Evolutionary conservation across 129 eudicot species (phyloP).

Genomic region (Ambrosia trifida): DNA sequence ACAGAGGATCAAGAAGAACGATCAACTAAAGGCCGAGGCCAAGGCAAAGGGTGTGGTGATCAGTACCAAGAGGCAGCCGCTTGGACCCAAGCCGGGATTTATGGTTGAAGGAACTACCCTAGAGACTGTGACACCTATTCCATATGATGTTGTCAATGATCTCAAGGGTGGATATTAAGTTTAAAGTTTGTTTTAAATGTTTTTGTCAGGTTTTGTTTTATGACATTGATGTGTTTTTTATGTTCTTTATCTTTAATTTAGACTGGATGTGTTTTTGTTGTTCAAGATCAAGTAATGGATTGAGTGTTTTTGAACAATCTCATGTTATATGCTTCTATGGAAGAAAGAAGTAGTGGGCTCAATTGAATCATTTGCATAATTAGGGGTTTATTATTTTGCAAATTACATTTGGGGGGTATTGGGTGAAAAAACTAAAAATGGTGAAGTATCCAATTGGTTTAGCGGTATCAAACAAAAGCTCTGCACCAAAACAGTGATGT

Average conservation of each 20-base stretch:
- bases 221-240: constrained; percentile 32
- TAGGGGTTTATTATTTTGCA: too few relatives aligned
- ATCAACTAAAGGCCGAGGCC: constrained; percentile 78
- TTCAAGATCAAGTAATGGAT: neutral
- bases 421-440: too few relatives aligned
- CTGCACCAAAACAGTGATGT: too few relatives aligned
- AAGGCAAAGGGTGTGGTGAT: constrained; percentile 71
- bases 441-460: too few relatives aligned
- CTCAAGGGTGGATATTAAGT: constrained; percentile 89
- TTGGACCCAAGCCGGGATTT: constrained; percentile 89
- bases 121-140: constrained; percentile 93
- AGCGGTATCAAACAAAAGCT: too few relatives aligned
- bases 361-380: too few relatives aligned
- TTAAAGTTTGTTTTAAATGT: constrained; percentile 6
- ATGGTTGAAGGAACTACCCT: constrained; percentile 83
- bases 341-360: too few relatives aligned
- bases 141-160: constrained; percentile 91
- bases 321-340: neutral
- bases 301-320: neutral
- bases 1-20: constrained; percentile 67
- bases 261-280: constrained; percentile 31
- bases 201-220: constrained; percentile 26
- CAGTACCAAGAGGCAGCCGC: constrained; percentile 88
- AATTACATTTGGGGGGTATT: too few relatives aligned
- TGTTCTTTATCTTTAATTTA: constrained; percentile 10